Evolutionary conservation across 257 asterid species (phyloP).

Genomic region (Fraxinus quadrangulata): DNA sequence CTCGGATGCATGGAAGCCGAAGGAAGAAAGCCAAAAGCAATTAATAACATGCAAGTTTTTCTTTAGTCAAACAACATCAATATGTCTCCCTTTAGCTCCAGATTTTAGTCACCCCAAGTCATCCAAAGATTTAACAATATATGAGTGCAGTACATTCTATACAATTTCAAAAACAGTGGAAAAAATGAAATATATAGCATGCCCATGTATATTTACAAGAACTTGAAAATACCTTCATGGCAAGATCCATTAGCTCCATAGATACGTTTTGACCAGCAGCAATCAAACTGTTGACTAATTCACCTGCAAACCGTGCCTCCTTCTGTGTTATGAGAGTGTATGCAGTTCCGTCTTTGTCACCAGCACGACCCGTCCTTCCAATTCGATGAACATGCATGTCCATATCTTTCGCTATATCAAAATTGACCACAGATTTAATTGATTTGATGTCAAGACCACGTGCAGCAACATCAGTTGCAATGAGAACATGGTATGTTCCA

Average conservation of each 20-base stretch:
- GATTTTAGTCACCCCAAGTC: background rate
- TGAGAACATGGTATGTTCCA: conserved; percentile 86
- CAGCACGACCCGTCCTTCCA: conserved; percentile 99
- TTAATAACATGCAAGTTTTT: background rate
- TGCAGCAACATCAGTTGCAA: conserved; percentile 99
- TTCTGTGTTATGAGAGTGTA: conserved; percentile 87
- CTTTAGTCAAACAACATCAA: background rate
- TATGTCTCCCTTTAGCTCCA: background rate
- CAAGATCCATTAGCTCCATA: conserved; percentile 91
- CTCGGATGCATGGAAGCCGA: background rate
- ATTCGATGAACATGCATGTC: conserved; percentile 99
- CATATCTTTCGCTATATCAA: conserved; percentile 95
- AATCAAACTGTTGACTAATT: conserved; percentile 82
- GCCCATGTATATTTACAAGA: background rate
- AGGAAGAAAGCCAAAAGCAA: background rate
- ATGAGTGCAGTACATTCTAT: background rate
- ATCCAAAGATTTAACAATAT: background rate
- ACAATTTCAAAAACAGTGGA: background rate
- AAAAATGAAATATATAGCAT: background rate
- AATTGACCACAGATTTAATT: conserved; percentile 91
- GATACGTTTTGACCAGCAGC: conserved; percentile 97
- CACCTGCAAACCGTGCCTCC: conserved; percentile 98
- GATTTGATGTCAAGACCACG: conserved; percentile 99
- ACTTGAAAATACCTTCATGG: conserved; percentile 75
- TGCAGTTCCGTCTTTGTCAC: conserved; percentile 98